Evolutionary conservation across 805 yeast species (phyloP).

Genomic region (Saccharomycopsis babjevae): DNA sequence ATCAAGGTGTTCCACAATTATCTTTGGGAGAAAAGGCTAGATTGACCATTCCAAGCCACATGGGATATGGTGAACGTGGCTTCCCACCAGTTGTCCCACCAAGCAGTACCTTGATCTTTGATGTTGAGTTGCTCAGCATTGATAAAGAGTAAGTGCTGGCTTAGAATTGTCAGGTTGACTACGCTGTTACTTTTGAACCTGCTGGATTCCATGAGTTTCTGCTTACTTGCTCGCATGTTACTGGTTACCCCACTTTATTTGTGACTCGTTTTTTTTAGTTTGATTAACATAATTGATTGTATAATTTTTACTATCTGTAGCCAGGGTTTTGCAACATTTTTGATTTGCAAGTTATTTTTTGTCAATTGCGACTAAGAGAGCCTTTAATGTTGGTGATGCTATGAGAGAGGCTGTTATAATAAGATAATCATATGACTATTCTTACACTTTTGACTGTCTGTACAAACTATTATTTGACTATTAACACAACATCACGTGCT

Average conservation of each 20-base stretch:
- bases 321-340: too few relatives aligned
- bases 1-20: conserved; percentile 83
- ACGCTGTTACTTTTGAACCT: background rate
- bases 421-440: too few relatives aligned
- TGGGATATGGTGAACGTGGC: conserved; percentile 91
- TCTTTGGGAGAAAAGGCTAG: conserved; percentile 90
- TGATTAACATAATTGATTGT: conserved; percentile 41
- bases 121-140: conserved; percentile 48
- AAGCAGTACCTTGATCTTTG: conserved; percentile 83
- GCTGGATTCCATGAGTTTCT: too few relatives aligned
- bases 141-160: conserved; percentile 1
- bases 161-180: too few relatives aligned
- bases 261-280: background rate
- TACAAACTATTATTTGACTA: too few relatives aligned
- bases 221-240: too few relatives aligned
- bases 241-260: background rate
- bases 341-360: too few relatives aligned
- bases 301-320: conserved; percentile 44
- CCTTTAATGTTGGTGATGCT: too few relatives aligned
- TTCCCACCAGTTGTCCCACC: conserved; percentile 97
- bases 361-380: too few relatives aligned
- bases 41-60: conserved; percentile 83
- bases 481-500: background rate
- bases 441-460: too few relatives aligned
- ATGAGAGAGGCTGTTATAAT: too few relatives aligned